Conservation (phyloP, 2,329 filamentous ascomycete genomes). For the Aureobasidium sp. region DNA sequence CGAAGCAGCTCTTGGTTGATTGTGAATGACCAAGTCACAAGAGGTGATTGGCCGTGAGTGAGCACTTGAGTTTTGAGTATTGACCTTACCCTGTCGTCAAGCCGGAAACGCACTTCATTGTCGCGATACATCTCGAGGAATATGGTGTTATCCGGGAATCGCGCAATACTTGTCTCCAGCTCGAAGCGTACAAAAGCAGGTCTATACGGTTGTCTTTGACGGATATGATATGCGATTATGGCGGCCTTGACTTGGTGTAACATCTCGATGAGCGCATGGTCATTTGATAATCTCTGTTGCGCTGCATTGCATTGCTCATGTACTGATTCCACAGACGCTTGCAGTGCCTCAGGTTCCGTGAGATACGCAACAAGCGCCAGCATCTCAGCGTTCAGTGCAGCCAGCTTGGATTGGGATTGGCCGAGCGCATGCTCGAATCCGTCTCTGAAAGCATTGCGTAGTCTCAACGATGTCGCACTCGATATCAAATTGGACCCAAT, state of each 20-base stretch:
- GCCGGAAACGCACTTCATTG: slow-evolving; percentile 61
- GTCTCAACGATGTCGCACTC: background rate
- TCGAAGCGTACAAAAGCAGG: slow-evolving; percentile 56
- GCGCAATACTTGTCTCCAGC: slow-evolving; percentile 50
- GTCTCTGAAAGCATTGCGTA: slow-evolving; percentile 34
- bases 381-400: slow-evolving; percentile 51
- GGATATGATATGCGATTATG: slow-evolving; percentile 59
- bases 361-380: slow-evolving; percentile 62
- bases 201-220: slow-evolving; percentile 55
- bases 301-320: slow-evolving; percentile 34
- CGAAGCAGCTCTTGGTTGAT: slow-evolving; percentile 48
- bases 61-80: slow-evolving; percentile 43
- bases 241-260: slow-evolving; percentile 60
- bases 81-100: slow-evolving; percentile 69
- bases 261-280: slow-evolving; percentile 39
- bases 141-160: slow-evolving; percentile 68
- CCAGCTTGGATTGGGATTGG: slow-evolving; percentile 38
- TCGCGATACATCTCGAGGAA: slow-evolving; percentile 65
- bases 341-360: slow-evolving; percentile 29
- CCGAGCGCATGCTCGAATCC: slow-evolving; percentile 50
- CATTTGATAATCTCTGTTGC: slow-evolving; percentile 8
- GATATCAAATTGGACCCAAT: background rate
- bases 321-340: slow-evolving; percentile 31
- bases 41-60: slow-evolving; percentile 21
- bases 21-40: slow-evolving; percentile 46